phyloP scores from a whole-genome alignment of 345 rosid species.

The Gossypium australe region DNA sequence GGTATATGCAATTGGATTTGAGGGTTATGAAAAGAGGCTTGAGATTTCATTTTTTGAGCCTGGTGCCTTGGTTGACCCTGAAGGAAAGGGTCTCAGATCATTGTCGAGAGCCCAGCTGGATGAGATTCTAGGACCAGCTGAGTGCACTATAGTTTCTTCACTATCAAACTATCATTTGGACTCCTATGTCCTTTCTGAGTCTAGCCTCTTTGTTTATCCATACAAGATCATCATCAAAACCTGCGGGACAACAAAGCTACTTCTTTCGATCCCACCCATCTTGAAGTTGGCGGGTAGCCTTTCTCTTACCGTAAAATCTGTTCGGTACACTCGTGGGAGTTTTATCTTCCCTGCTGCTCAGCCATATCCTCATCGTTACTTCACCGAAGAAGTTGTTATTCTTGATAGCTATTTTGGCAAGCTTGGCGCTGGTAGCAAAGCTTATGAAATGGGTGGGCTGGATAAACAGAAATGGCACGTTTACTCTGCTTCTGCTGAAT shows the following conservation, averaged over 20 bases:
- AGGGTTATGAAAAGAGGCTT: slow-evolving; percentile 86
- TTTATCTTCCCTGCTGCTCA: slow-evolving; percentile 65
- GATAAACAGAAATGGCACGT: slow-evolving; percentile 65
- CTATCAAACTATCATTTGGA: slow-evolving; percentile 54
- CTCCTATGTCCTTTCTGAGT: slow-evolving; percentile 79
- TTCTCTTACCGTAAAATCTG: slow-evolving; percentile 46
- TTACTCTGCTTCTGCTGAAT: slow-evolving; percentile 53
- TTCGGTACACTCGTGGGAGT: slow-evolving; percentile 66
- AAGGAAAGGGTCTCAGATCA: slow-evolving; percentile 53
- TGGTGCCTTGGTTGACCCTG: slow-evolving; percentile 25
- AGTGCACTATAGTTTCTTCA: slow-evolving; percentile 71
- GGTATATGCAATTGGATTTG: slow-evolving; percentile 74
- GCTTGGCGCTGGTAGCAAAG: slow-evolving; percentile 52
- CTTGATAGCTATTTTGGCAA: slow-evolving; percentile 56
- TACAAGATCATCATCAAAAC: slow-evolving; percentile 85
- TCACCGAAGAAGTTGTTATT: slow-evolving; percentile 65
- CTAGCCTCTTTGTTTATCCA: slow-evolving; percentile 72
- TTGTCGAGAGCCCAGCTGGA: slow-evolving; percentile 59
- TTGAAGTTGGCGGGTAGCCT: slow-evolving; percentile 46
- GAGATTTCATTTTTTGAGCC: slow-evolving; percentile 60
- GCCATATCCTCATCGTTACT: slow-evolving; percentile 60
- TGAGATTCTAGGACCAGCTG: slow-evolving; percentile 59
- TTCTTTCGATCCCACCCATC: slow-evolving; percentile 60
- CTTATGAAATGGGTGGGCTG: slow-evolving; percentile 53
- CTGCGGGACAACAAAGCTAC: slow-evolving; percentile 81